Conservation (phyloP, 805 yeast genomes). For the Wickerhamiella alocasiicola region DNA sequence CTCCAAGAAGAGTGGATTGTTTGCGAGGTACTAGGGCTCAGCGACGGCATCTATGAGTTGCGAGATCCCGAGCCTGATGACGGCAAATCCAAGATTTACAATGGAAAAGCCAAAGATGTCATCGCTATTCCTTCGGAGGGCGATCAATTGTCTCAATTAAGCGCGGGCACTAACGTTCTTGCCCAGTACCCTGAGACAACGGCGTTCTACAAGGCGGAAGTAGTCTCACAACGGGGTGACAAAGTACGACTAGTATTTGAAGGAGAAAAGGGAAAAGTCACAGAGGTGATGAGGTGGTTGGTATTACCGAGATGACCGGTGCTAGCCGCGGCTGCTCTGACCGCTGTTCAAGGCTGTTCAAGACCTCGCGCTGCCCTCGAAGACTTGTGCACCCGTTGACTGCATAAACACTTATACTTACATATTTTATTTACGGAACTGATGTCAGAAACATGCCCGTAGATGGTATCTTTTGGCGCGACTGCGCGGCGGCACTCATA, state of each 20-base stretch:
- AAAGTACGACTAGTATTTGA: slow-evolving; percentile 73
- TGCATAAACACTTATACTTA: too few relatives aligned
- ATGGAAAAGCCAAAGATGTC: slow-evolving; percentile 70
- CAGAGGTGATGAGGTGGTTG: slow-evolving; percentile 74
- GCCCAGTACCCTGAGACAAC: slow-evolving; percentile 97
- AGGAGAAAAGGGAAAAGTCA: slow-evolving; percentile 94
- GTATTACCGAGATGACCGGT: too few relatives aligned
- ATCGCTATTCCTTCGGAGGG: slow-evolving; percentile 45
- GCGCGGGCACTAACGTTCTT: slow-evolving; percentile 68
- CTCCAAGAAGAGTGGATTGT: slow-evolving; percentile 91
- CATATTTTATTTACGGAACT: too few relatives aligned
- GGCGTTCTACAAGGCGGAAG: slow-evolving; percentile 90
- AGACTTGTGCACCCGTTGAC: too few relatives aligned
- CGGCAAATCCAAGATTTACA: slow-evolving; percentile 65
- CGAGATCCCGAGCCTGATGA: slow-evolving; percentile 95
- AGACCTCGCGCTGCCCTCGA: too few relatives aligned
- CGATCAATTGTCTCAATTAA: slow-evolving; percentile 37
- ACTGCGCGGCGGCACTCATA: too few relatives aligned
- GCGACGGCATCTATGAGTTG: slow-evolving; percentile 78
- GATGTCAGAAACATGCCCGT: too few relatives aligned
- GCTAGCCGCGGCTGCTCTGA: too few relatives aligned
- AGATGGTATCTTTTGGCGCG: too few relatives aligned
- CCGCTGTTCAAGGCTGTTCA: too few relatives aligned
- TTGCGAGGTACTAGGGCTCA: slow-evolving; percentile 73
- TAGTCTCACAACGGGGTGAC: slow-evolving; percentile 55